Base-by-base conservation (phyloP, 2,329 filamentous ascomycete genomes). In the Pseudocercospora cruenta region DNA sequence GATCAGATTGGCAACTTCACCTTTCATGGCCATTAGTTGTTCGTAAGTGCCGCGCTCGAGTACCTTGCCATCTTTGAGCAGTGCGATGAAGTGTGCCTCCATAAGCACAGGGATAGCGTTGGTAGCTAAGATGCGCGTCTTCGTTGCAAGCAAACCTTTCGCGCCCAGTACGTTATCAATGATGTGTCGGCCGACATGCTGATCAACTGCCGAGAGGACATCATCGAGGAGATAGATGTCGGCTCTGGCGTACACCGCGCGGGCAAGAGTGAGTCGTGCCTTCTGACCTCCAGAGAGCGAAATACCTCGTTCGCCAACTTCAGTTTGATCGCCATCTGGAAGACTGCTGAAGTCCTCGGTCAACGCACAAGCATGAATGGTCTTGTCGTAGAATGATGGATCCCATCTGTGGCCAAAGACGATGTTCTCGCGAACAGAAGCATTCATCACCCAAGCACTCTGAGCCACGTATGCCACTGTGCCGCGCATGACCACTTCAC, bases 231-330 rank as follows among this genome's bases (percentile, higher is more conserved):
- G 85, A 76, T 98, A 98, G 58, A 99, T 88, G 77, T 99, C 96
- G n/a, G 95, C 93, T 72, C 95, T 88, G 60, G 96, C 94, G 76
- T 99, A 99, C 0, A 99, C 95, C 31, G 96, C 94, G 77, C 95
- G 88, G 47, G 95, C 95, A 62, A 99, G 84, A 14, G 93, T 94
- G 67, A 99, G 85, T 68, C 95, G 91, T 63, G 95, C 94, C 81
- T 97, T 99, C 77, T 99, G 95, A 5, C 96, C 95, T 71, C 94
- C 94, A 69, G 94, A 97, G 24, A 99, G 83, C 2, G 94, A 98
- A 65, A 99, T 99, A 47, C 95, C 95, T 69, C 95, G 90, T 81
- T 99, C 96, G 65, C 95, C 95, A 43, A 99, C 96, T 74, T 97
- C 91, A 0, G 95, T 99, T 77, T 96, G 91, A 75, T 99, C 96